phyloP scores from a whole-genome alignment of 768 basidiomycete genomes.

The Neoboletus magnificus region DNA sequence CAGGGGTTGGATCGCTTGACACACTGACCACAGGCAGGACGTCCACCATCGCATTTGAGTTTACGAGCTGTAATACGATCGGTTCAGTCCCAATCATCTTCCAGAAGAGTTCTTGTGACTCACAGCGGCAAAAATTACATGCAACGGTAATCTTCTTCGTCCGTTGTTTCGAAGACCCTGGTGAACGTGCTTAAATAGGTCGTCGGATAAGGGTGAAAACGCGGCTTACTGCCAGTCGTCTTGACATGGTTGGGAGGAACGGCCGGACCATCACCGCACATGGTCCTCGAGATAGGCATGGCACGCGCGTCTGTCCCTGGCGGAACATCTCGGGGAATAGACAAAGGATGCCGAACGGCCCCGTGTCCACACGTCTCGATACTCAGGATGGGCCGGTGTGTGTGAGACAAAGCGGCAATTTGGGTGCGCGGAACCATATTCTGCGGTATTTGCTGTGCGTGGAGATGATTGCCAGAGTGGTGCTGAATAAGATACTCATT shows the following conservation, averaged over 20 bases:
- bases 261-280: slow-evolving; percentile 34
- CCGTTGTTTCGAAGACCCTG: slow-evolving; percentile 62
- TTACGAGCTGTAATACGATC: slow-evolving; percentile 60
- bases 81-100: slow-evolving; percentile 17
- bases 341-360: slow-evolving; percentile 42
- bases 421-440: slow-evolving; percentile 33
- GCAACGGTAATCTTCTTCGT: slow-evolving; percentile 87
- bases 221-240: slow-evolving; percentile 37
- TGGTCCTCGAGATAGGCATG: slow-evolving; percentile 39
- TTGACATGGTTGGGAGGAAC: slow-evolving; percentile 31
- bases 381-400: slow-evolving; percentile 54
- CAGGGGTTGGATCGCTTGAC: slow-evolving; percentile 73
- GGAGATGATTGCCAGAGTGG: slow-evolving; percentile 45
- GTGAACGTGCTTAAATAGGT: slow-evolving; percentile 15
- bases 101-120: slow-evolving; percentile 32
- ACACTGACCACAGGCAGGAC: slow-evolving; percentile 81
- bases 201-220: slow-evolving; percentile 3
- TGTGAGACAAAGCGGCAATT: slow-evolving; percentile 31
- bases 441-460: slow-evolving; percentile 44
- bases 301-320: slow-evolving; percentile 44
- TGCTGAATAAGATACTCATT: slow-evolving; percentile 54
- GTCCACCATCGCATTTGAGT: slow-evolving; percentile 83
- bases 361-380: slow-evolving; percentile 56
- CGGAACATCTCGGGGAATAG: slow-evolving; percentile 46
- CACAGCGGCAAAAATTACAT: slow-evolving; percentile 89